Base-by-base conservation (phyloP, 352 stramenopile genomes). In the Pythium pyrilobum region DNA sequence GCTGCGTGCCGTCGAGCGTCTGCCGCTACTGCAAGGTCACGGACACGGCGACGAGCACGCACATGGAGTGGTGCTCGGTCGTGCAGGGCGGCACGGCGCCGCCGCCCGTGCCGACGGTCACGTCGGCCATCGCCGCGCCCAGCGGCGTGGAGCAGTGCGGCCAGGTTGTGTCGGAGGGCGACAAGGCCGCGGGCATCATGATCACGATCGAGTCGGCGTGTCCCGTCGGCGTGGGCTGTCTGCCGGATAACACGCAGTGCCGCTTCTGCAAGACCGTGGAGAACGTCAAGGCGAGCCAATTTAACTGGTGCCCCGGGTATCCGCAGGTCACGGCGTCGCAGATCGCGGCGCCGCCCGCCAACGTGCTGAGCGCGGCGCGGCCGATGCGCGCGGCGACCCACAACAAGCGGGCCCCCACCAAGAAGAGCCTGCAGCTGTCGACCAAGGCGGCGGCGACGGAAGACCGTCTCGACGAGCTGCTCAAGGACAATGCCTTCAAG, bases 231-330 rank as follows among this genome's bases (percentile, higher is more conserved):
- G 12, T 53, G 16, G 46, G 46, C 18, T 53, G 46, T 23, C 16
- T 53, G 3, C n/a, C n/a, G n/a, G 13, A 53, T 15, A 28, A 48
- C 6, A 39, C 51, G 5, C 34, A 61, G 1, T 72, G 64, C 15
- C 59, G 59, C 8, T 63, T 64, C 33, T 72, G 59, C 55, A 52
- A 61, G 36, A 21, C 39, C 13, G 21, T 25, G 7, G 40, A 28
- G 36, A 32, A 36, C 16, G 37, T 21, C 1, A 28, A 48, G 10
- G 40, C 39, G 5, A 38, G 23, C 31, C 50, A 57, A 38, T 20
- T 57, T 18, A 25, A 42, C 28, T 21, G 25, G 18, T 57, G 50
- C 50, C 5, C 38, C 28, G 20, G 15, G 0, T 39, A 42, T 34
- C n/a, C n/a, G n/a, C n/a, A 8, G 8, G 31, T 13, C 13, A n/a